These are phyloP conservation scores for Scheffersomyces spartinae DNA, from an alignment of 805 yeast species.

Conservation along the genomic window DNA sequence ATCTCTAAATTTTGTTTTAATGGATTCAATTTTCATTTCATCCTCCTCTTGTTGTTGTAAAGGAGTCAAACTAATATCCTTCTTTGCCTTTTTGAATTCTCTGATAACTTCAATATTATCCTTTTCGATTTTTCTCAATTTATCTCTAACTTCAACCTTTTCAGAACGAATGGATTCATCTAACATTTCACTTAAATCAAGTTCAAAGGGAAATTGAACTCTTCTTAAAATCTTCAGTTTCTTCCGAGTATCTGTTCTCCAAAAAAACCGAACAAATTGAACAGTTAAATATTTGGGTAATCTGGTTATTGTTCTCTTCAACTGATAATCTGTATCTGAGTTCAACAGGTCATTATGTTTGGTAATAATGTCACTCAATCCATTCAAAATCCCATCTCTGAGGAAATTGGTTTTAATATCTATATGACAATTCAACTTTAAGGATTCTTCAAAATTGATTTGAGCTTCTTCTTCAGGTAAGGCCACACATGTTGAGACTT, in stretches of 20 bases:
- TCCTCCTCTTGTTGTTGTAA: conserved; percentile 47
- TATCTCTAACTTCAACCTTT: conserved; percentile 65
- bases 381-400: conserved; percentile 69
- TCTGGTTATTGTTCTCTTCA: conserved; percentile 50
- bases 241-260: conserved; percentile 86
- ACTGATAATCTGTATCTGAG: conserved; percentile 58
- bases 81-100: conserved; percentile 54
- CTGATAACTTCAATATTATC: conserved; percentile 60
- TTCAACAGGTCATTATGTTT: conserved; percentile 65
- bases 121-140: conserved; percentile 64
- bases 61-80: conserved; percentile 29
- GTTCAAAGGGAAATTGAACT: conserved; percentile 88
- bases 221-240: conserved; percentile 90
- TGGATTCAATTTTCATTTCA: conserved; percentile 34
- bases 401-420: conserved; percentile 75
- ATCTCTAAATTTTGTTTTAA: conserved; percentile 39
- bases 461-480: conserved; percentile 18
- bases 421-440: conserved; percentile 84
- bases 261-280: conserved; percentile 88
- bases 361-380: conserved; percentile 66
- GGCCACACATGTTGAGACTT: conserved; percentile 50
- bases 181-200: conserved; percentile 78
- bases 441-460: conserved; percentile 35
- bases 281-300: conserved; percentile 83
- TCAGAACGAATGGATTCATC: conserved; percentile 63